Evolutionary conservation across 1,284 basidiomycete species (phyloP), one percentile per base, ranked within the genome.

Genomic region (Coriolopsis trogii): DNA sequence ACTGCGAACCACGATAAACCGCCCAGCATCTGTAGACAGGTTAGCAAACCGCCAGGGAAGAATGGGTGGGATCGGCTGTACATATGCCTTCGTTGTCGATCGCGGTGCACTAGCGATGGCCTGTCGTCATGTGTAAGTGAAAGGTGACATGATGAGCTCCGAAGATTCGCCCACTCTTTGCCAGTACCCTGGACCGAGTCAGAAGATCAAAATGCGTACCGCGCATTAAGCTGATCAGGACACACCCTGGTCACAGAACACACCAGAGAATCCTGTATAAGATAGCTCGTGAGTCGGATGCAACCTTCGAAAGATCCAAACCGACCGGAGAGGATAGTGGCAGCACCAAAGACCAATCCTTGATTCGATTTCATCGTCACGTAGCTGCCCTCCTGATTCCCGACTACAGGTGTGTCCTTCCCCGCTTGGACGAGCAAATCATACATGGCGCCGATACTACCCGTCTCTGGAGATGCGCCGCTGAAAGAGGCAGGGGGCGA

Each of bases 301-400:
- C 8, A 3, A 2, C 6, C 3, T 7, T 4, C 25, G 6, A 6
- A n/a, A 8, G 18, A 8, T 16, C 15, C 10, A 13, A 4, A 34
- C 46, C 2, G 37, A 64, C 64, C 65, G 30, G 71, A 69, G 29
- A 78, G 48, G 25, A 79, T 72, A 0, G 71, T 73, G 1, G 73
- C 71, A 29, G 74, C 72, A 26, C 79, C 81, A 57, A 85, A 85
- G 0, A 82, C 70, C 28, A 85, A 64, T 0, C 80, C 82, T 39
- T 75, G 69, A 41, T 77, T 77, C 8, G 77, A 80, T 51, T 79
- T 78, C 73, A 85, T 80, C 1, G 90, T 92, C 15, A 91, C 65
- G 61, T 90, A 91, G 16, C 82, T 87, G 0, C 88, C 87, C 9
- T 78, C 70, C 1, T 81, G 78, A 61, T 91, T 91, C 3, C 87